Evolutionary conservation across 495 filamentous ascomycete genomes (phyloP).

Genomic region (Amphirosellinia nigrospora): DNA sequence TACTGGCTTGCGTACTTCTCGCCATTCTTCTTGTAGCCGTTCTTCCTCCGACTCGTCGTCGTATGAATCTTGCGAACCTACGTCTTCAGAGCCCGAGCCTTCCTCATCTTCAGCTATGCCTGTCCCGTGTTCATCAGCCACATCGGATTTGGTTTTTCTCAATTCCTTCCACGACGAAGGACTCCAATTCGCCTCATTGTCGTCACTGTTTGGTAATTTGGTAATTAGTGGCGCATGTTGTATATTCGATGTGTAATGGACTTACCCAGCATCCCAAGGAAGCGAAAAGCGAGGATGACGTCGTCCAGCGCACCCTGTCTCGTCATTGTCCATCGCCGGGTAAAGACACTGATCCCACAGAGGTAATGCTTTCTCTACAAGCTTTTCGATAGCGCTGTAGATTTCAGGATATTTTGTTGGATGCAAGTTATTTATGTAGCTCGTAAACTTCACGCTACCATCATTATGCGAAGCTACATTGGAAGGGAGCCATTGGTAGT

Average conservation of each 20-base stretch:
- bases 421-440: slow-evolving; percentile 73
- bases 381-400: slow-evolving; percentile 59
- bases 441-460: slow-evolving; percentile 68
- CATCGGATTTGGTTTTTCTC: neutral
- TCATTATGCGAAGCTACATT: slow-evolving; percentile 54
- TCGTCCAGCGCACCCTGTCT: slow-evolving; percentile 53
- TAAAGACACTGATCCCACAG: slow-evolving; percentile 56
- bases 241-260: neutral
- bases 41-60: neutral
- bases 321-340: slow-evolving; percentile 37
- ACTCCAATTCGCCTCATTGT: slow-evolving; percentile 47
- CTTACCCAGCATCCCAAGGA: slow-evolving; percentile 28
- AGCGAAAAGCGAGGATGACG: slow-evolving; percentile 54
- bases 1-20: slow-evolving; percentile 32
- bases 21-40: neutral
- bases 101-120: neutral
- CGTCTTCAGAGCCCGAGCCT: neutral
- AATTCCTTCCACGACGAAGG: slow-evolving; percentile 51
- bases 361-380: slow-evolving; percentile 59
- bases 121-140: neutral
- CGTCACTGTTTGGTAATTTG: slow-evolving; percentile 41
- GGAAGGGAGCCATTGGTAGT: slow-evolving; percentile 68
- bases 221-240: slow-evolving; percentile 42
- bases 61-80: slow-evolving; percentile 3
- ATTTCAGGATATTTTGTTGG: slow-evolving; percentile 54